Evolutionary conservation across 2,329 filamentous ascomycete species (phyloP).

Genomic region (Pseudocercospora macadamiae): DNA sequence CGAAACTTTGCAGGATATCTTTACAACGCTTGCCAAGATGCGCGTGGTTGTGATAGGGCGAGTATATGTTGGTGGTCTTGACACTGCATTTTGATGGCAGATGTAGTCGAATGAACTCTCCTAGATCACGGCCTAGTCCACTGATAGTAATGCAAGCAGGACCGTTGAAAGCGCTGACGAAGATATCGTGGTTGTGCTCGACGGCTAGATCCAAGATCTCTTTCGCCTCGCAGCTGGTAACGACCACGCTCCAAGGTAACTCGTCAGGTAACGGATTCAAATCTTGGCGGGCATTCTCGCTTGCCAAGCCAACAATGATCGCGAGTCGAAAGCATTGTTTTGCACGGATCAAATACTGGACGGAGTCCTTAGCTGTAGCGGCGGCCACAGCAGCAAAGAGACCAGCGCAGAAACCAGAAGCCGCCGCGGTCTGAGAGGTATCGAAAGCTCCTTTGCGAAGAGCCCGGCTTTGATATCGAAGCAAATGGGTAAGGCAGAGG

Average conservation of each 20-base stretch:
- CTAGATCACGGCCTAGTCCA: not conserved
- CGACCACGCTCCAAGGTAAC: slow-evolving; percentile 13
- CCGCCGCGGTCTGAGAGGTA: not conserved
- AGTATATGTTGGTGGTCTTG: slow-evolving; percentile 10
- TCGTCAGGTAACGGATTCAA: not conserved
- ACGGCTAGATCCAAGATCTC: slow-evolving; percentile 5
- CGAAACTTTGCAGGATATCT: not conserved
- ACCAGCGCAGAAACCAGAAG: slow-evolving; percentile 12
- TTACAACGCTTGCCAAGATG: not conserved
- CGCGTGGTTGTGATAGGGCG: slow-evolving; percentile 9
- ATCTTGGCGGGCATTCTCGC: slow-evolving; percentile 3
- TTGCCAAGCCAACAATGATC: slow-evolving; percentile 8
- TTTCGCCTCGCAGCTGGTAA: slow-evolving; percentile 1
- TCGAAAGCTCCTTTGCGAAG: not conserved
- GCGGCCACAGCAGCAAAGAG: slow-evolving; percentile 14
- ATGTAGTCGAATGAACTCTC: not conserved
- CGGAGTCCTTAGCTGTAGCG: not conserved
- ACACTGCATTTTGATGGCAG: slow-evolving; percentile 9
- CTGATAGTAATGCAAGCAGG: slow-evolving; percentile 8
- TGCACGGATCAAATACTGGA: slow-evolving; percentile 7
- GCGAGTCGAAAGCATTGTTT: slow-evolving; percentile 15
- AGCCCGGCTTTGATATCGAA: slow-evolving; percentile 9
- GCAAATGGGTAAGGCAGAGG: slow-evolving; percentile 7
- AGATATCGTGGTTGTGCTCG: not conserved
- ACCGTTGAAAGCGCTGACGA: slow-evolving; percentile 10